phyloP scores from a whole-genome alignment of 2,329 filamentous ascomycete species.

The Colletotrichum limetticola region DNA sequence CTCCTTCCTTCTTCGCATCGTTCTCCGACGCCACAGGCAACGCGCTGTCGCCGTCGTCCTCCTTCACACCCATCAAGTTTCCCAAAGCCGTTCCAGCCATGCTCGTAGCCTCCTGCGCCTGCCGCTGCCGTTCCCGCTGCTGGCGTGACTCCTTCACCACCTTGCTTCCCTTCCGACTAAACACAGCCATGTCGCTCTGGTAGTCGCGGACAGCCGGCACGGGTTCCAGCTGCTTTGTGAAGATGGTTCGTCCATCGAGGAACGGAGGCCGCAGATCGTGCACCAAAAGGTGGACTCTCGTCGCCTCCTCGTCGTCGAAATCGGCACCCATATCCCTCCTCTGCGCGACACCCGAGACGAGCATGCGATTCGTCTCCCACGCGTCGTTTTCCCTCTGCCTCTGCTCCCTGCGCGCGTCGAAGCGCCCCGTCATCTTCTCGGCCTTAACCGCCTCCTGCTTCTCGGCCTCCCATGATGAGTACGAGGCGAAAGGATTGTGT shows the following conservation, averaged over 20 bases:
- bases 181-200: constrained; percentile 99
- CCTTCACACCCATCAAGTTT: constrained; percentile 95
- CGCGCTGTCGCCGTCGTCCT: constrained; percentile 92
- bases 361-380: constrained; percentile 99
- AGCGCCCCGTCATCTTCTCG: constrained; percentile 82
- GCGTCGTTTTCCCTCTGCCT: constrained; percentile 95
- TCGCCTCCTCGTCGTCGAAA: constrained; percentile 92
- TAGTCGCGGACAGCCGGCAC: constrained; percentile 92
- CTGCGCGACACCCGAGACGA: constrained; percentile 95
- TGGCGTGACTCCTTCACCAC: constrained; percentile 92
- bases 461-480: constrained; percentile 75
- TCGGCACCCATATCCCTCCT: constrained; percentile 82
- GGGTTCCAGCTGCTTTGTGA: constrained; percentile 96
- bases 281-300: constrained; percentile 88
- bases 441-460: constrained; percentile 80
- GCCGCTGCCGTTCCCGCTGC: constrained; percentile 91
- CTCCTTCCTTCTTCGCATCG: constrained; percentile 62
- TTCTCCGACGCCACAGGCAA: constrained; percentile 80
- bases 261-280: constrained; percentile 96
- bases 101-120: constrained; percentile 94
- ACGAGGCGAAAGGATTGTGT: constrained; percentile 90
- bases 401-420: constrained; percentile 78
- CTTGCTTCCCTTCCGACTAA: constrained; percentile 92
- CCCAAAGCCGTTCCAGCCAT: constrained; percentile 91
- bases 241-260: constrained; percentile 92